Conservation (phyloP, 2,329 filamentous ascomycete species). For the Bipolaris sorokiniana region DNA sequence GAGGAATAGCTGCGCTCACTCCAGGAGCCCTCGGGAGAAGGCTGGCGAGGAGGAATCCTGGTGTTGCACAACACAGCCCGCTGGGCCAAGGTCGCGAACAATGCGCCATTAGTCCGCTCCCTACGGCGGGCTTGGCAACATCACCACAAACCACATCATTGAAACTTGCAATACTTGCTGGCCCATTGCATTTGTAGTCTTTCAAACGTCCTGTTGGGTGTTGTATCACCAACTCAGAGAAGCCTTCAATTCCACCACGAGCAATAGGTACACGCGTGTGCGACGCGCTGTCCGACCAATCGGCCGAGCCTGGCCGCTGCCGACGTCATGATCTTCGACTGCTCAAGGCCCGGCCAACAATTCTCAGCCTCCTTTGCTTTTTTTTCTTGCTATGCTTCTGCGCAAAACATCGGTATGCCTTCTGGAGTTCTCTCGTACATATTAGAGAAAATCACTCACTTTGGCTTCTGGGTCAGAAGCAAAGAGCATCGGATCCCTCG, state of each 20-base stretch:
- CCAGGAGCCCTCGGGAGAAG: slow-evolving; percentile 5
- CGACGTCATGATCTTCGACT: slow-evolving; percentile 7
- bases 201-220: background rate
- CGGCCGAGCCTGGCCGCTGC: background rate
- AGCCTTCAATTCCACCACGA: background rate
- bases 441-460: no score
- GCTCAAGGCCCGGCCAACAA: background rate
- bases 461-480: no score
- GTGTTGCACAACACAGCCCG: slow-evolving; percentile 7
- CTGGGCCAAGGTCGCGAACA: slow-evolving; percentile 5
- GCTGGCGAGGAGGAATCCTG: slow-evolving; percentile 5
- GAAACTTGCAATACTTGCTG: background rate
- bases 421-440: no score
- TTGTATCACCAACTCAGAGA: background rate
- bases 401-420: background rate
- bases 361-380: slow-evolving; percentile 1
- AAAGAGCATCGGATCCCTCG: no score
- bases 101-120: background rate
- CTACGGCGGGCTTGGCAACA: background rate
- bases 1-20: slow-evolving; percentile 5
- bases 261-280: background rate
- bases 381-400: background rate
- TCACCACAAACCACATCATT: background rate
- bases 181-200: background rate
- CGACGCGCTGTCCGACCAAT: slow-evolving; percentile 7